phyloP scores from a whole-genome alignment of 139 green algal genomes.

The Pseudopediastrum boryanum region DNA sequence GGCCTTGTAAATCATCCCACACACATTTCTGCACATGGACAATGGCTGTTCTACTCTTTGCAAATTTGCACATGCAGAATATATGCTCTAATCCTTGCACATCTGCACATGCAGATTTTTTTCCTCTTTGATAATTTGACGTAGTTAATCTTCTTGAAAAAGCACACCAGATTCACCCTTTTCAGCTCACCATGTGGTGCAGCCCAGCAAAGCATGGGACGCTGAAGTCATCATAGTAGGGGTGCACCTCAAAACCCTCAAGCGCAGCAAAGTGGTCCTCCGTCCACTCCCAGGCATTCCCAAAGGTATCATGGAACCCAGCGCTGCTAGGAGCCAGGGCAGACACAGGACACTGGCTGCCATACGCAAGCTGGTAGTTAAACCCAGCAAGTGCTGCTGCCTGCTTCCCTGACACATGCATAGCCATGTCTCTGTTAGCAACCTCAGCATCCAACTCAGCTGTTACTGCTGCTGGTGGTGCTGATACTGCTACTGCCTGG shows the following conservation, averaged over 20 bases:
- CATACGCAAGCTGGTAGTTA: constrained; percentile 75
- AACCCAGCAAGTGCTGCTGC: constrained; percentile 29
- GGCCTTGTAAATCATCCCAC: too few relatives aligned
- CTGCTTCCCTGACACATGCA: constrained; percentile 30
- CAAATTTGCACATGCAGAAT: too few relatives aligned
- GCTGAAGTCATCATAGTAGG: constrained; percentile 84
- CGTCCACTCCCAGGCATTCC: constrained; percentile 60
- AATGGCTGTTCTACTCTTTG: too few relatives aligned
- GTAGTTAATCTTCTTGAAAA: too few relatives aligned
- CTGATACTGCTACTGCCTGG: too few relatives aligned
- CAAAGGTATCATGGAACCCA: constrained; percentile 55
- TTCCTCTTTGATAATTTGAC: too few relatives aligned
- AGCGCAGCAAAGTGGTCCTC: constrained; percentile 77
- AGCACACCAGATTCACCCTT: too few relatives aligned
- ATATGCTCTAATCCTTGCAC: too few relatives aligned
- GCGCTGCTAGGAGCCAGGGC: constrained; percentile 52
- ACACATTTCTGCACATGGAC: too few relatives aligned
- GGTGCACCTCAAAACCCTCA: constrained; percentile 66
- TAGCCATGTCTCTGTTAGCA: constrained; percentile 34
- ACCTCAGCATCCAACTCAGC: not conserved
- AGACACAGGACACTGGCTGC: constrained; percentile 66
- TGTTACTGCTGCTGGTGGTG: not conserved
- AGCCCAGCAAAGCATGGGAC: constrained; percentile 79
- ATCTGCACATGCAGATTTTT: too few relatives aligned
- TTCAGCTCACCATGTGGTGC: constrained; percentile 67